Evolutionary conservation across 2,329 filamentous ascomycete genomes (phyloP).

Genomic region (Paraconiothyrium sp.): DNA sequence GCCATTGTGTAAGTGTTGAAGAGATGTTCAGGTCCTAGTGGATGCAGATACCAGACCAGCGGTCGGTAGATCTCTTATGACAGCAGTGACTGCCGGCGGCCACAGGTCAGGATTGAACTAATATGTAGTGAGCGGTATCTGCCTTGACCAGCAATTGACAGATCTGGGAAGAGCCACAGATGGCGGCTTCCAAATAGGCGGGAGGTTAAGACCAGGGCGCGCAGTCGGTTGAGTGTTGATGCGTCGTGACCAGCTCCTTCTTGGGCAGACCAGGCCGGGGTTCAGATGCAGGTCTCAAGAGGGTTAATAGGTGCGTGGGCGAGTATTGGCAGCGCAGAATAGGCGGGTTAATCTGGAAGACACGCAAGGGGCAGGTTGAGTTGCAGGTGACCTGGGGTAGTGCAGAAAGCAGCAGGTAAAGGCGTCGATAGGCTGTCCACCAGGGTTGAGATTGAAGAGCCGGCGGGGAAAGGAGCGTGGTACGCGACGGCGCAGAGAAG

Average conservation of each 20-base stretch:
- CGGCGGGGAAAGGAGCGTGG: constrained; percentile 34
- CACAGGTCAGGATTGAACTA: constrained; percentile 31
- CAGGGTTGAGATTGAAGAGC: constrained; percentile 44
- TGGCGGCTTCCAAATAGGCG: constrained; percentile 25
- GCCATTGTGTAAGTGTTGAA: constrained; percentile 34
- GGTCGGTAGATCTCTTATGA: constrained; percentile 8
- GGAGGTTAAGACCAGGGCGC: constrained; percentile 28
- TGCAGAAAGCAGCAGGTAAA: constrained; percentile 34
- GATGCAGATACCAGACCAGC: constrained; percentile 5
- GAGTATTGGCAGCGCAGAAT: constrained; percentile 34
- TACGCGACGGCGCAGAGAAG: constrained; percentile 34
- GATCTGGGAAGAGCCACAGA: constrained; percentile 35
- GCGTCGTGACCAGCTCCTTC: constrained; percentile 38
- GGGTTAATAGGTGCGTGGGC: constrained; percentile 28
- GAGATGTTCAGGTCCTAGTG: constrained; percentile 21
- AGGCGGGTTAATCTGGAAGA: constrained; percentile 39
- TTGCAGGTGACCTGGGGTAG: constrained; percentile 38
- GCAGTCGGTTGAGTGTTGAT: constrained; percentile 25
- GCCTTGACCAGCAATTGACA: constrained; percentile 52
- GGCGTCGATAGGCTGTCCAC: constrained; percentile 37
- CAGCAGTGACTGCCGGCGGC: constrained; percentile 26
- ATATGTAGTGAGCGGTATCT: constrained; percentile 45
- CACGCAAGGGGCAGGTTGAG: constrained; percentile 42
- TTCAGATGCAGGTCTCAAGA: constrained; percentile 35
- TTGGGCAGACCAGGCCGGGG: constrained; percentile 37